These are phyloP conservation scores for Trichoderma erinaceum DNA, from an alignment of 495 filamentous ascomycete genomes.

Conservation along the genomic window DNA sequence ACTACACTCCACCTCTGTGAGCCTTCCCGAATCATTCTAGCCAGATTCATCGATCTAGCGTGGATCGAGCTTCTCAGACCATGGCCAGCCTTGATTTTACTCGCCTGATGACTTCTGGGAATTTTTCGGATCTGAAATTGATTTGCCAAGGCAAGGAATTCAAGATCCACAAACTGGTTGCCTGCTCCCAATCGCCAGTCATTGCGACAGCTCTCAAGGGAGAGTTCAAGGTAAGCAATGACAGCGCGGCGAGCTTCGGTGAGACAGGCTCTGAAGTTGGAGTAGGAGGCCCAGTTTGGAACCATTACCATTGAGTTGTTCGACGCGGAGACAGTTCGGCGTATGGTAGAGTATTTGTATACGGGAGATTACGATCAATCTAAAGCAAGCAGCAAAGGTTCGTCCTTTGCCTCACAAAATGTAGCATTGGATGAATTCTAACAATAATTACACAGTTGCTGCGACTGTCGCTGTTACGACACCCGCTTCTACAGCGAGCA, in stretches of 20 bases:
- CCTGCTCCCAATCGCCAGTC: constrained; percentile 20
- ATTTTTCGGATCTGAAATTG: constrained; percentile 24
- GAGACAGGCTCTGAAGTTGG: neutral
- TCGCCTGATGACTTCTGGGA: constrained; percentile 11
- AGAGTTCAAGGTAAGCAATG: constrained; percentile 13
- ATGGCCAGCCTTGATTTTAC: constrained; percentile 22
- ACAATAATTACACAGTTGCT: neutral
- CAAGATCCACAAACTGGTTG: constrained; percentile 21
- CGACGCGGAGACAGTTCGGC: constrained; percentile 6
- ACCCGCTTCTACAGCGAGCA: neutral
- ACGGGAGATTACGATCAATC: constrained; percentile 16
- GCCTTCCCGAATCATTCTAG: too few relatives aligned
- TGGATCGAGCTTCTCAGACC: neutral
- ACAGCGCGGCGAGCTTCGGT: neutral
- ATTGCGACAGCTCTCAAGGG: constrained; percentile 15
- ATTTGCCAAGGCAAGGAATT: constrained; percentile 15
- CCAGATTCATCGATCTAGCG: neutral
- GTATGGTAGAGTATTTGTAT: constrained; percentile 22
- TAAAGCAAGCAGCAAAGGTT: neutral
- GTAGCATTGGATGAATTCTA: neutral
- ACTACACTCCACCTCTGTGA: too few relatives aligned
- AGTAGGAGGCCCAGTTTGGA: neutral
- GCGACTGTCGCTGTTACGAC: neutral
- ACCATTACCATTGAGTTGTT: neutral
- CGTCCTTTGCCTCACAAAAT: neutral